Evolutionary conservation across 495 filamentous ascomycete genomes (phyloP), one percentile per base, ranked within the genome.

Genomic region (Lophium mytilinum): DNA sequence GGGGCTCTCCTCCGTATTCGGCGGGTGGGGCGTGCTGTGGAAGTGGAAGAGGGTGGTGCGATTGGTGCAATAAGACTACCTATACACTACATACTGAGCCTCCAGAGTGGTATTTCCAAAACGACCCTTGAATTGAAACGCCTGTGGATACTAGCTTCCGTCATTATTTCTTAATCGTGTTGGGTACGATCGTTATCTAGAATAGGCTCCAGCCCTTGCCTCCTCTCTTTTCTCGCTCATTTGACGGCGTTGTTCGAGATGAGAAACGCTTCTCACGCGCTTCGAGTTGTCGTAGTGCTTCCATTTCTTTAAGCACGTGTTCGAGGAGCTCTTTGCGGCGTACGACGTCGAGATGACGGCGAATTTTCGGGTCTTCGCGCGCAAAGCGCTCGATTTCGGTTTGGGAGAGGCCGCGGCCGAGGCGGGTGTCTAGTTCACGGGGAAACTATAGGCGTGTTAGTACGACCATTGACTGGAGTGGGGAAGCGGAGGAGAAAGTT

Each of bases 221-320:
- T 39, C 57, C 56, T 56, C 49, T 57, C 57, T 63, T 62, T 21
- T 60, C 43, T 3, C 46, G 42, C 42, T 58, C 57, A 4, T 47
- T 56, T 41, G 52, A 55, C 47, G 58, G 56, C 56, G 19, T 45
- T 7, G 52, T 39, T 55, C 63, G 53, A 0, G 21, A 18, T 3
- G 45, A 11, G 17, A 52, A 63, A 43, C 69, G 52, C 65, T 71
- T 73, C 53, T 74, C 72, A 41, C 70, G 52, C 34, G 52, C 60
- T 61, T 96, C 89, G 17, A 98, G 72, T 48, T 85, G 82, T 53
- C 88, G 78, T 60, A 98, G 73, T 37, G 86, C 83, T 64, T 97
- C 89, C 76, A 96, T 96, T 78, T 99, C 96, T 70, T 85, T 83
- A 19, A 99, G 74, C 10, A 92, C 93, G 52, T 96, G 74, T 72